These are phyloP conservation scores for Gossypium gossypioides DNA, from an alignment of 441 rosid species.

Conservation along the genomic window DNA sequence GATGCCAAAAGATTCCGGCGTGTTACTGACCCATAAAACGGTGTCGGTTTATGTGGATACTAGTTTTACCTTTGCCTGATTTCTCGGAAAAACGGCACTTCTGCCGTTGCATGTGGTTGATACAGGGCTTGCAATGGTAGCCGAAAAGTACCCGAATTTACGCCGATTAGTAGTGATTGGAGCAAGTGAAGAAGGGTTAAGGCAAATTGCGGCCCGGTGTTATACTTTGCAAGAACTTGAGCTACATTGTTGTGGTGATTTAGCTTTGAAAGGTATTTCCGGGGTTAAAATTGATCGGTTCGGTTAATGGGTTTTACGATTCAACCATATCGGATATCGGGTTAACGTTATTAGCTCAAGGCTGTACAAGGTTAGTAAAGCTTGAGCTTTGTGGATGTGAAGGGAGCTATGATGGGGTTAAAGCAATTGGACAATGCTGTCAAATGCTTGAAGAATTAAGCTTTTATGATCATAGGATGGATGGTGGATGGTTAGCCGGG, in stretches of 20 bases:
- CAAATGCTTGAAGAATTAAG: slow-evolving; percentile 80
- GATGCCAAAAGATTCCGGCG: slow-evolving; percentile 30
- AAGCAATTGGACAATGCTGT: slow-evolving; percentile 80
- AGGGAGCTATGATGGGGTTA: slow-evolving; percentile 75
- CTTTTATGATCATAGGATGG: slow-evolving; percentile 59
- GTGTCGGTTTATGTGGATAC: slow-evolving; percentile 31
- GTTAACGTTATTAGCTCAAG: slow-evolving; percentile 62
- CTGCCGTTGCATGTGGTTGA: slow-evolving; percentile 29
- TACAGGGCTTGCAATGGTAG: slow-evolving; percentile 35
- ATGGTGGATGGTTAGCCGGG: slow-evolving; percentile 72
- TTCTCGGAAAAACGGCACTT: slow-evolving; percentile 17
- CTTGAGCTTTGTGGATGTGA: slow-evolving; percentile 66
- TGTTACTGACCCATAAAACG: slow-evolving; percentile 28
- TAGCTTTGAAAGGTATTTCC: slow-evolving; percentile 38
- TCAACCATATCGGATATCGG: slow-evolving; percentile 62
- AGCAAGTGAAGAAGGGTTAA: slow-evolving; percentile 47
- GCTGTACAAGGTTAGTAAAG: slow-evolving; percentile 67
- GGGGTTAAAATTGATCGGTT: slow-evolving; percentile 41
- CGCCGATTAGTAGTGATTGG: slow-evolving; percentile 42
- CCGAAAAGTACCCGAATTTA: slow-evolving; percentile 46
- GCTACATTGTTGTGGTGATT: slow-evolving; percentile 47
- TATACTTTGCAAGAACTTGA: slow-evolving; percentile 59
- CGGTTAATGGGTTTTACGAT: slow-evolving; percentile 34
- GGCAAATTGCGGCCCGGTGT: slow-evolving; percentile 38
- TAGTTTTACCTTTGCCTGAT: slow-evolving; percentile 18